These are phyloP conservation scores for Hymenoscyphus albidus DNA, from an alignment of 2,329 filamentous ascomycete species.

Conservation along the genomic window DNA sequence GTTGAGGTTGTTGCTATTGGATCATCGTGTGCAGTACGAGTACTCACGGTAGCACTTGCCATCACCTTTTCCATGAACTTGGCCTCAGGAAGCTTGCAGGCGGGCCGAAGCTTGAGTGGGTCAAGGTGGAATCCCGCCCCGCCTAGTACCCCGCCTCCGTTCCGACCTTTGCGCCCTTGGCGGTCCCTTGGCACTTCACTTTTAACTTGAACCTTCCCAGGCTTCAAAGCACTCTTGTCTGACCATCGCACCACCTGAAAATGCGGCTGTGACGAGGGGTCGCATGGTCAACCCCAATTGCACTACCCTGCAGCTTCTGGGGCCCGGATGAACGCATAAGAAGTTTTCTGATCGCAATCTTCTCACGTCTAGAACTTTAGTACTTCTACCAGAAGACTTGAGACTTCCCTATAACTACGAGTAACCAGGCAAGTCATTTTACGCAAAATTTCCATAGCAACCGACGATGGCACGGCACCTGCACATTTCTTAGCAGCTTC, in stretches of 20 bases:
- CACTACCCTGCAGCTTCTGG: not conserved
- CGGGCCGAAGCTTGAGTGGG: not conserved
- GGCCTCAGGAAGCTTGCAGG: not conserved
- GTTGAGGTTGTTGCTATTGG: not conserved
- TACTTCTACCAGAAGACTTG: no score
- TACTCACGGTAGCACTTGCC: not conserved
- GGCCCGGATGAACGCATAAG: not conserved
- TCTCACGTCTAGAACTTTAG: not conserved
- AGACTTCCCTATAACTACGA: no score
- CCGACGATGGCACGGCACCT: no score
- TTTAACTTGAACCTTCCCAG: not conserved
- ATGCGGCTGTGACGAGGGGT: not conserved
- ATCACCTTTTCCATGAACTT: no score
- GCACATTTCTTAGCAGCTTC: no score
- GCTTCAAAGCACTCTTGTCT: not conserved
- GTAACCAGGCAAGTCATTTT: no score
- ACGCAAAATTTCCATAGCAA: no score
- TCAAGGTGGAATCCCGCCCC: not conserved
- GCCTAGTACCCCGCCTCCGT: not conserved
- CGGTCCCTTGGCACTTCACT: not conserved
- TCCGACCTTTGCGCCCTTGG: not conserved
- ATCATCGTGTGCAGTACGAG: not conserved
- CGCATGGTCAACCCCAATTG: not conserved
- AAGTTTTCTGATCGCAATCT: constrained; percentile 17
- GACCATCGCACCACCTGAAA: not conserved